Percentiles rank a stretch among this genome's conserved stretches.
Evolutionary conservation across 2,329 filamentous ascomycete species (phyloP).

Genomic region (Trichoderma brevicompactum): DNA sequence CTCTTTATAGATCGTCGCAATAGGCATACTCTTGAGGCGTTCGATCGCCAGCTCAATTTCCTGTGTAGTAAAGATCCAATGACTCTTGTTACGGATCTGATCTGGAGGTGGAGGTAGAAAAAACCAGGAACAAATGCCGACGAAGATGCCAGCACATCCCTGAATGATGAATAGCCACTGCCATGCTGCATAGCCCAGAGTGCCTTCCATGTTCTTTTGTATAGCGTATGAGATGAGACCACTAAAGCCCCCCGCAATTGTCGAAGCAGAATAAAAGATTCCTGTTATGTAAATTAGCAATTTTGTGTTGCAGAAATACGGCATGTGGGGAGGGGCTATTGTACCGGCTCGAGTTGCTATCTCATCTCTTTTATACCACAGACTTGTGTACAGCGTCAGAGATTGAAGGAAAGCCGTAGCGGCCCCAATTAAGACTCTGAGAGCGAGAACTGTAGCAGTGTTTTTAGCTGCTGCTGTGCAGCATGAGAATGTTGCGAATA

Average conservation of each 20-base stretch:
- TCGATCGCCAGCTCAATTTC: conserved; percentile 10
- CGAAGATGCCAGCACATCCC: conserved; percentile 14
- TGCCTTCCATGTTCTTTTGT: background rate
- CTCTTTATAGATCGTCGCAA: fast-evolving
- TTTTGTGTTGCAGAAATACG: too few relatives aligned
- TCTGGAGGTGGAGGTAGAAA: conserved; percentile 6
- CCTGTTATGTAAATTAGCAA: background rate
- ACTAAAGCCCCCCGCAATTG: background rate
- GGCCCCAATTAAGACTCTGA: conserved; percentile 2
- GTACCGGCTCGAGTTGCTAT: conserved; percentile 4
- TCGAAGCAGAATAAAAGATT: conserved; percentile 2
- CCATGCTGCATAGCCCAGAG: background rate
- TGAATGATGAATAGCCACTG: background rate
- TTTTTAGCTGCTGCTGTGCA: conserved; percentile 13
- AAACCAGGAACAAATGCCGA: background rate
- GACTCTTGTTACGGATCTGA: background rate
- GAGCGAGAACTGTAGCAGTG: conserved; percentile 1
- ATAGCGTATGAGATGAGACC: conserved; percentile 9
- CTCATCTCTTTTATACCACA: conserved; percentile 18
- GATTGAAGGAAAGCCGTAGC: conserved; percentile 17
- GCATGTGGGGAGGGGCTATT: background rate
- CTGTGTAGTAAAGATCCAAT: background rate
- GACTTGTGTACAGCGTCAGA: background rate
- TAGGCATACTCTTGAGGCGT: background rate
- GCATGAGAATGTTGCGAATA: conserved; percentile 21